Conservation (phyloP, 352 stramenopile species). For the Pythium myriotylum region DNA sequence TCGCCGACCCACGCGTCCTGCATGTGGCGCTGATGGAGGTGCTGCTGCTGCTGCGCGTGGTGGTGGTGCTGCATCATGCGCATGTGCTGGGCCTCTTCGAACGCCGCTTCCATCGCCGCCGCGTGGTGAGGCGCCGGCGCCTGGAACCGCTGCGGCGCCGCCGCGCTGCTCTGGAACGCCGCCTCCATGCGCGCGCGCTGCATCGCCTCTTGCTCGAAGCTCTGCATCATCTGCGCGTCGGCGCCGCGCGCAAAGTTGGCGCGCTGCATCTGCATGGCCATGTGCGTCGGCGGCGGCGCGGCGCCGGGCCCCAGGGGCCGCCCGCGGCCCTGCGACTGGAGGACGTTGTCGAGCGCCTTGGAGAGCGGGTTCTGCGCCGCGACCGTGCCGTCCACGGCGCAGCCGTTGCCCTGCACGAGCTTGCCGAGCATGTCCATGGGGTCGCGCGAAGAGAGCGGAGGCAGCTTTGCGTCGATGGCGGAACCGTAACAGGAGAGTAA, state of each 20-base stretch:
- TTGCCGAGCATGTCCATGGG: conserved; percentile 84
- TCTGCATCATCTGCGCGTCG: conserved; percentile 59
- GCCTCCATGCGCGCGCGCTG: conserved; percentile 69
- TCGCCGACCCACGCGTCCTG: conserved; percentile 72
- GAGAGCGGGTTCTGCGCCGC: conserved; percentile 85
- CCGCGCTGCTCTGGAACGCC: conserved; percentile 51
- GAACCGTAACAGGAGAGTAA: no score
- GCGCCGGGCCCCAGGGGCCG: conserved; percentile 32
- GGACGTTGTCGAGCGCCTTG: conserved; percentile 73
- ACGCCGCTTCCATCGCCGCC: conserved; percentile 46
- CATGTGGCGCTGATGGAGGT: conserved; percentile 34
- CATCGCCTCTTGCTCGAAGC: conserved; percentile 67
- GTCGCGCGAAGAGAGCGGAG: background rate
- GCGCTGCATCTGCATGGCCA: conserved; percentile 80
- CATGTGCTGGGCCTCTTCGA: conserved; percentile 49
- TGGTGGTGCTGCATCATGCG: conserved; percentile 49
- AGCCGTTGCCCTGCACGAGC: conserved; percentile 82
- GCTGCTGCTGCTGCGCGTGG: conserved; percentile 36
- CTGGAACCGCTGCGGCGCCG: conserved; percentile 35
- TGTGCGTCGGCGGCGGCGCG: conserved; percentile 39
- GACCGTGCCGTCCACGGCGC: conserved; percentile 79
- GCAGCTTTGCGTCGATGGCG: no score
- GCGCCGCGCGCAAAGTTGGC: conserved; percentile 52
- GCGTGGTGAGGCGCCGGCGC: conserved; percentile 53
- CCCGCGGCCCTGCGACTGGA: conserved; percentile 56